Percentiles rank a stretch among this genome's conserved stretches.
Evolutionary conservation across 371 early-diverging fungal species (phyloP).

Genomic region (Mortierella sp.): DNA sequence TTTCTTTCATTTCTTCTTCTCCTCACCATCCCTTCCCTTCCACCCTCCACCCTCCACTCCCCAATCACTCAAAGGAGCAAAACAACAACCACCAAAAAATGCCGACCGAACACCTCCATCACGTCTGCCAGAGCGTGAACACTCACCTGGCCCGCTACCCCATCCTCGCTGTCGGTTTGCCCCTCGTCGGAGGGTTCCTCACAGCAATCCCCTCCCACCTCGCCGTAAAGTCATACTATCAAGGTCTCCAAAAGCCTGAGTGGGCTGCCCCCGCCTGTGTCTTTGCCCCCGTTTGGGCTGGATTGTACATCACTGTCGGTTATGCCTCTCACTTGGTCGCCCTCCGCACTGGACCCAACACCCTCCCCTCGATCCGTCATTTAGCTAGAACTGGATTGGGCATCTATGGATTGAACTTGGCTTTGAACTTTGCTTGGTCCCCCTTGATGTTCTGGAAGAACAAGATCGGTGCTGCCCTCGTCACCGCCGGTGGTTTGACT

Average conservation of each 20-base stretch:
- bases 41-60: not conserved
- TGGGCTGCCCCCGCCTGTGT: conserved; percentile 24
- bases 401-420: conserved; percentile 28
- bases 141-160: conserved; percentile 34
- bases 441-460: conserved; percentile 31
- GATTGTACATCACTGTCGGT: conserved; percentile 22
- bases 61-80: not conserved
- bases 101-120: conserved; percentile 8
- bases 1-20: not conserved
- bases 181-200: conserved; percentile 31
- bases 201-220: conserved; percentile 16
- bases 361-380: conserved; percentile 21
- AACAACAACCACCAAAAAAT: not conserved
- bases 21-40: not conserved
- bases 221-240: not conserved
- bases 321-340: conserved; percentile 36
- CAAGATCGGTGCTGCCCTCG: conserved; percentile 26
- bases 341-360: conserved; percentile 34
- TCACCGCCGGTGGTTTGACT: conserved; percentile 24
- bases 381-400: conserved; percentile 24
- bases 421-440: conserved; percentile 28
- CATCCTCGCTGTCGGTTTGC: conserved; percentile 26
- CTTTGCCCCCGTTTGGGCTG: conserved; percentile 26
- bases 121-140: conserved; percentile 28
- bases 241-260: conserved; percentile 8